A percentile compares a stretch with the other conserved stretches of the same genome.
Conservation (phyloP, 176 grass and related monocot genomes). For the Zea luxurians region DNA sequence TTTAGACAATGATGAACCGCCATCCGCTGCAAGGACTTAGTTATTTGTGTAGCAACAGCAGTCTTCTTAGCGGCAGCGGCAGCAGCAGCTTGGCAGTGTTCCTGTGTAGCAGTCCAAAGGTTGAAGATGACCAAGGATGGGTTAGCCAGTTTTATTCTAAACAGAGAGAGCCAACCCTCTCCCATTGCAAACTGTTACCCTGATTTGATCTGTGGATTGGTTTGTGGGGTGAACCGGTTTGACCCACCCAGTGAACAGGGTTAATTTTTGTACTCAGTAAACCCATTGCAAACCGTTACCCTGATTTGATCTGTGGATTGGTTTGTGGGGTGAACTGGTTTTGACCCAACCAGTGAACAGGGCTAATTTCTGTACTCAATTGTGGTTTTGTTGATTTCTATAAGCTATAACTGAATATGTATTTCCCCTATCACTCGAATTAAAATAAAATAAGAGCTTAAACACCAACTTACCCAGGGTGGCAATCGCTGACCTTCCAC, state of each 20-base stretch:
- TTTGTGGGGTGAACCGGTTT: background rate
- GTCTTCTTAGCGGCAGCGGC: background rate
- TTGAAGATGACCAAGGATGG: background rate
- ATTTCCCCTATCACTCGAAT: background rate
- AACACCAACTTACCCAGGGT: constrained; percentile 58
- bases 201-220: background rate
- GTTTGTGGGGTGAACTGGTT: background rate
- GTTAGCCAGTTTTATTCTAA: background rate
- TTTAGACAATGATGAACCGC: background rate
- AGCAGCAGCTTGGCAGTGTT: background rate
- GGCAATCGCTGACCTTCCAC: constrained; percentile 68
- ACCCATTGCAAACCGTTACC: background rate
- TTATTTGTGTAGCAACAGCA: background rate
- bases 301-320: background rate
- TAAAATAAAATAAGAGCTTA: background rate
- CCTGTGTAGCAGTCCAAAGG: background rate
- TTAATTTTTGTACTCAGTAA: background rate
- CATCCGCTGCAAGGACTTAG: background rate
- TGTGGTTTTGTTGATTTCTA: background rate
- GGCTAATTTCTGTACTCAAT: background rate
- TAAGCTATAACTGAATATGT: background rate
- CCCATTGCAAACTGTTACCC: background rate
- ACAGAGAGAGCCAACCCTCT: background rate
- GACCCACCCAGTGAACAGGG: background rate
- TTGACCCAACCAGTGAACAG: background rate